Evolutionary conservation across 352 stramenopile genomes (phyloP).

Genomic region (Phytophthora citrophthora): DNA sequence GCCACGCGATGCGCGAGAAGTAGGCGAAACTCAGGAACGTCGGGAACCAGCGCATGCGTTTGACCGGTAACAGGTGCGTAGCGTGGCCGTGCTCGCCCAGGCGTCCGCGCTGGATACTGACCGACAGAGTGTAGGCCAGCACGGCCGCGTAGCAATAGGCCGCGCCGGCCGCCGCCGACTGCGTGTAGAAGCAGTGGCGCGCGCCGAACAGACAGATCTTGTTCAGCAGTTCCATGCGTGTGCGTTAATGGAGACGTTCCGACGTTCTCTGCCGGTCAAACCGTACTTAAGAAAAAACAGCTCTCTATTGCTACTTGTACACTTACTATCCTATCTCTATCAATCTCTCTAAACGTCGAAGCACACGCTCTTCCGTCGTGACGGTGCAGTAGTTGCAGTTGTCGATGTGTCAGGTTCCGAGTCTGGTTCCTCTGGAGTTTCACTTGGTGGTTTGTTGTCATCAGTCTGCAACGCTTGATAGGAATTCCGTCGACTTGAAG

Average conservation of each 20-base stretch:
- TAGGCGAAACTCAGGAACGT: slow-evolving; percentile 81
- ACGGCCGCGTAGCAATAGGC: slow-evolving; percentile 73
- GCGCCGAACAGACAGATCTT: slow-evolving; percentile 80
- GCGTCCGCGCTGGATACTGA: slow-evolving; percentile 73
- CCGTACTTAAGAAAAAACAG: neutral
- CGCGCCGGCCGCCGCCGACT: slow-evolving; percentile 63
- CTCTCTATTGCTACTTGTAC: slow-evolving; percentile 11
- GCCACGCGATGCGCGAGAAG: slow-evolving; percentile 74
- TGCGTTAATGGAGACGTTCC: neutral
- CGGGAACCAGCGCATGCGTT: slow-evolving; percentile 85
- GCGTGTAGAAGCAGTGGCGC: slow-evolving; percentile 81
- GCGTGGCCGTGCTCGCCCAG: slow-evolving; percentile 83
- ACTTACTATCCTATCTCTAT: slow-evolving; percentile 15
- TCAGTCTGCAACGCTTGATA: slow-evolving; percentile 10
- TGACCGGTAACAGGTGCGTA: slow-evolving; percentile 80
- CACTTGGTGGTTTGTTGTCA: slow-evolving; percentile 1
- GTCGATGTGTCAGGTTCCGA: slow-evolving; percentile 11
- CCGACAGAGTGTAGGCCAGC: slow-evolving; percentile 74
- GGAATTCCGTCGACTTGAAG: neutral
- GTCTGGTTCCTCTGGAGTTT: slow-evolving; percentile 20
- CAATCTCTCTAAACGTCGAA: slow-evolving; percentile 41
- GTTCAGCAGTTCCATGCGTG: slow-evolving; percentile 46
- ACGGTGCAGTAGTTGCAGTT: slow-evolving; percentile 1
- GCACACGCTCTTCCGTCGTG: slow-evolving; percentile 39
- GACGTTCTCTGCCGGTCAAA: slow-evolving; percentile 6